phyloP scores from a whole-genome alignment of 1,284 basidiomycete genomes.

The Trametes polyzona region DNA sequence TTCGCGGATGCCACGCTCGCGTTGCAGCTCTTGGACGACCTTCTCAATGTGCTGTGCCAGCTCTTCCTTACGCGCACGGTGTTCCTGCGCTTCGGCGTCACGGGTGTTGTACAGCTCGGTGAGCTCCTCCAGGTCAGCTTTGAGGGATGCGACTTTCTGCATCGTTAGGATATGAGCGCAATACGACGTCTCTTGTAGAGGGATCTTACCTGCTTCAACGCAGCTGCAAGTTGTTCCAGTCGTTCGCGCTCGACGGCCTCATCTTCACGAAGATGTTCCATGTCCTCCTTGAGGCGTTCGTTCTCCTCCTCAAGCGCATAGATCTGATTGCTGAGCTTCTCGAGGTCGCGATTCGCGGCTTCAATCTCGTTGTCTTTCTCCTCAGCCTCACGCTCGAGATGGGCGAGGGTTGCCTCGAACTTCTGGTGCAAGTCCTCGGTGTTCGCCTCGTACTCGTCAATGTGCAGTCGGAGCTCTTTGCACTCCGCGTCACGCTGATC shows the following conservation, averaged over 20 bases:
- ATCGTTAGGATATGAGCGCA: neutral
- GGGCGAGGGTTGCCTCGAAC: conserved; percentile 71
- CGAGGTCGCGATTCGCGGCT: conserved; percentile 72
- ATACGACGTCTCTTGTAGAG: neutral
- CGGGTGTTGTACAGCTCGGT: conserved; percentile 64
- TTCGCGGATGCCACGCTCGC: conserved; percentile 59
- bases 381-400: conserved; percentile 73
- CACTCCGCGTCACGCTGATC: conserved; percentile 77
- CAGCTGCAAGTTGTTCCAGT: conserved; percentile 69
- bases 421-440: conserved; percentile 71
- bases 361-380: conserved; percentile 73
- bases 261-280: conserved; percentile 58
- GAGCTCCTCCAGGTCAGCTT: conserved; percentile 64
- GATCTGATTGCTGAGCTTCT: conserved; percentile 70
- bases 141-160: conserved; percentile 71
- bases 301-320: conserved; percentile 62
- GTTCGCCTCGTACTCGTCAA: conserved; percentile 74
- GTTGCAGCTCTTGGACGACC: conserved; percentile 66
- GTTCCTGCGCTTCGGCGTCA: conserved; percentile 60
- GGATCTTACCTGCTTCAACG: conserved; percentile 82
- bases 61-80: conserved; percentile 73
- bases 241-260: conserved; percentile 73
- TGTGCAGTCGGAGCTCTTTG: conserved; percentile 71
- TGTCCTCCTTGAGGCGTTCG: conserved; percentile 55
- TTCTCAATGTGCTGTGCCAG: conserved; percentile 77